Base-by-base conservation (phyloP, 2,329 filamentous ascomycete species). In the Aureobasidium leucospermi region DNA sequence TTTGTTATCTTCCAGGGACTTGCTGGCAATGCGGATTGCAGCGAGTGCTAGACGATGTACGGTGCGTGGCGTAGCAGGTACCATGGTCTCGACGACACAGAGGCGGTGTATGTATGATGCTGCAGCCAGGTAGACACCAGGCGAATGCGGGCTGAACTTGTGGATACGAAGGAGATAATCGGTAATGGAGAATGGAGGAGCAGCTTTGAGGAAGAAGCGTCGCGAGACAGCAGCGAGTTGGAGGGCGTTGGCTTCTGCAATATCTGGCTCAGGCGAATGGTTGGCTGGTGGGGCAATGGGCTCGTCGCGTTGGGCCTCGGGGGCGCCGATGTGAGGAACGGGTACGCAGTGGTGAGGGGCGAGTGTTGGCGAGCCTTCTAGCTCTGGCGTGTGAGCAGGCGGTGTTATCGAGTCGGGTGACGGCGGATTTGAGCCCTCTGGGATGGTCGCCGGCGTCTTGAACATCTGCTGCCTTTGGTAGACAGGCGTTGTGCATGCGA, bases 111-210 rank as follows among this genome's bases (percentile, higher is more conserved):
- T 93, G 75, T 96, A 97, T 8, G 88, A 79, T 48, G 89, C 91
- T 4, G 92, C 87, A 1, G 93, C 90, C 29, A 99, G 85, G 74
- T 96, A 96, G 9, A 97, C 93, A 28, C 87, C 93, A 0, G 92
- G 91, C 63, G 89, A 95, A 83, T 96, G 91, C 3, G 94, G 92
- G 69, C 93, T 97, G 76, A 88, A 96, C 60, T 85, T 85, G 74
- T 97, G 92, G 61, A 97, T 83, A 15, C 93, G 88, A 67, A 86
- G 79, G 28, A 97, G 82, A 70, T 97, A 99, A 64, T 94, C 88
- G 68, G 87, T 84, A 48, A 96, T 81, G 38, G 85, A 81, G 65
- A 97, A 93, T 10, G 88, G 86, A 19, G 94, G 93, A 15, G 90
- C 85, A 53, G 85, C 84, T 71, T 94, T 96, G 64, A 88, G 93